Base-by-base conservation (phyloP, 805 yeast species). In the Starmerella tilneyi region DNA sequence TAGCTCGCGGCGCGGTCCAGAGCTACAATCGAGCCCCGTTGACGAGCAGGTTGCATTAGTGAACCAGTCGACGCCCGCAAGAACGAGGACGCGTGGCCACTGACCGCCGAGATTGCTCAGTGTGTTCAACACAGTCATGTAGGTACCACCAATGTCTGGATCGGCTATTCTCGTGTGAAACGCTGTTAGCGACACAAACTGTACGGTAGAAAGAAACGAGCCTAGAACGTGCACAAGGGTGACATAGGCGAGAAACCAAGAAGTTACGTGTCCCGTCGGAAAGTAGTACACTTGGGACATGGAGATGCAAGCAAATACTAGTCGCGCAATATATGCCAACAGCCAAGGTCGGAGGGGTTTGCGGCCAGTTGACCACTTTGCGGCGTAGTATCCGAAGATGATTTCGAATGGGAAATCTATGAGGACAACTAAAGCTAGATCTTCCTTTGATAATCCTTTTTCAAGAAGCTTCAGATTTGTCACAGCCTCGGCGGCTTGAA, bases 341-440 rank as follows among this genome's bases (percentile, higher is more conserved):
- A 88, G 60, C 98, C 98, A 92, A 0, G 97, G 97, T 41, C 72
- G 73, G 44, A 92, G 68, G 0, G 96, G 69, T 13, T 56, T 48
- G 20, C 54, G 65, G 4, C 94, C 94, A 0, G 82, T 74, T 0
- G 95, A 83, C 96, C 96, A 85, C 56, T 85, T 76, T 5, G 95
- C 98, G 1, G 94, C 94, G 56, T 86, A 88, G 62, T 86, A 92
- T 1, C 98, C 97, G 64, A 92, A 89, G 3, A 89, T 65, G 60
- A 92, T 81, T 61, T 92, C 97, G 62, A 92, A 86, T 9, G 98
- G 98, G 63, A 92, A 92, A 61, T 92, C 96, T 40, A 92, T 84
- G 37, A 92, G 65, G 0, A 89, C 97, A 0, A 96, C 84, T 17
- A 92, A 75, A 1, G 97, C 94, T 31, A 92, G 67, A 59, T 92